phyloP scores from a whole-genome alignment of 2,329 filamentous ascomycete genomes.

The Aspergillus pseudoglaucus region DNA sequence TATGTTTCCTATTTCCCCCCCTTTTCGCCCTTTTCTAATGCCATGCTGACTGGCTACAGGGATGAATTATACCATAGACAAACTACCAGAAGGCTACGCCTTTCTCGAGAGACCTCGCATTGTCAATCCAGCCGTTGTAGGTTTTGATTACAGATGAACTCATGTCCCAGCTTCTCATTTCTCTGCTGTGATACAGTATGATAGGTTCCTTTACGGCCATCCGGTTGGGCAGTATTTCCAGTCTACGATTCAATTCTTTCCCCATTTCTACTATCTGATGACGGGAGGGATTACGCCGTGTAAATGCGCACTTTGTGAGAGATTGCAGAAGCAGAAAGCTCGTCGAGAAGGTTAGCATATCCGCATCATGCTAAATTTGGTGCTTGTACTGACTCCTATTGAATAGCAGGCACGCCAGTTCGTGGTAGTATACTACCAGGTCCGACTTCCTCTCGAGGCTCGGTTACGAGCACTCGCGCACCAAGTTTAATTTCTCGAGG shows the following conservation, averaged over 20 bases:
- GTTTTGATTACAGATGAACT: slow-evolving; percentile 7
- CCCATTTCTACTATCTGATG: slow-evolving; percentile 54
- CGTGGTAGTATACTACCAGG: slow-evolving; percentile 3
- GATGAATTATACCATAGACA: slow-evolving; percentile 45
- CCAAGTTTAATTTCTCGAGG: too few species aligned
- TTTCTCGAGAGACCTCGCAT: slow-evolving; percentile 46
- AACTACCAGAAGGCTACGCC: slow-evolving; percentile 49
- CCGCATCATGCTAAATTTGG: neutral
- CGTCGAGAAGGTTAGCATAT: neutral
- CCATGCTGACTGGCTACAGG: slow-evolving; percentile 20
- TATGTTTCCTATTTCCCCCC: slow-evolving; percentile 15
- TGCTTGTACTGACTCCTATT: neutral
- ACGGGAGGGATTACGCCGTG: slow-evolving; percentile 41
- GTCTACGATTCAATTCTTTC: slow-evolving; percentile 49
- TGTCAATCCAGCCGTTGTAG: slow-evolving; percentile 27
- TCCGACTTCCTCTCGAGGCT: too few species aligned
- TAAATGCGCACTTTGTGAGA: slow-evolving; percentile 44
- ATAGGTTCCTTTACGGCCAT: slow-evolving; percentile 54
- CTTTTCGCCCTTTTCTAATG: slow-evolving; percentile 1
- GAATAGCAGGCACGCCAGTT: neutral
- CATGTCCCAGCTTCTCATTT: neutral
- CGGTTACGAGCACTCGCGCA: too few species aligned
- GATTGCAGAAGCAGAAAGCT: slow-evolving; percentile 9
- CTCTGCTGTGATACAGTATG: slow-evolving; percentile 32
- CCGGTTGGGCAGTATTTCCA: slow-evolving; percentile 46